Evolutionary conservation across 495 filamentous ascomycete genomes (phyloP), one percentile per base, ranked within the genome.

Genomic region (Aspergillus mulundensis): DNA sequence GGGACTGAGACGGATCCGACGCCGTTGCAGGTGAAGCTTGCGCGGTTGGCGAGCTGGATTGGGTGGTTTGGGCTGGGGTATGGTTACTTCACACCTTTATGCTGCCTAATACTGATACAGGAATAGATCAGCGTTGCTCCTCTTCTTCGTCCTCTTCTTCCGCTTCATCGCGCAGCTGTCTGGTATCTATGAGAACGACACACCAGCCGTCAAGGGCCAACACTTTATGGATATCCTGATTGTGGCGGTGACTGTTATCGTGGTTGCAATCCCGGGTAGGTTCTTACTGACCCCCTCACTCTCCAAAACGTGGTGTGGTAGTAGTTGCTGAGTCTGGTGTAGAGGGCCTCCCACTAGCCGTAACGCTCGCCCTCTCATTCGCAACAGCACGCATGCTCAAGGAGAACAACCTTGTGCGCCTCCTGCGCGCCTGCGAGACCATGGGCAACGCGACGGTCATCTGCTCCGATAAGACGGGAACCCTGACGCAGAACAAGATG

Each of bases 1-100:
- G 82, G 83, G 34, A 87, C 91, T 45, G 90, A 95, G 54, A 89
- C 93, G 56, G 85, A 86, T 59, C 80, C 79, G 2, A 88, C 85
- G 7, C 85, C 85, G 1, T 70, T 88, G 32, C 84, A 87, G 56
- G 76, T 75, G 30, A 88, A 87, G 64, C 68, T 88, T 42, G 85
- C 79, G 45, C 63, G 68, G 21, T 68, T 88, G 50, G 84, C 85
- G 5, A 76, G 83, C 57, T 84, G 85, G 77, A 88, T 88, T 64
- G 85, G 78, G 30, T 79, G 72, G 62, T 39, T 80, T 39, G 78
- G 78, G 19, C 74, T 76, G 48, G 48, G 34, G 48, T 50, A 50
- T 50, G 48, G 3, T 10, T 6, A 4, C 23, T 5, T 20, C 25
- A n/a, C 62, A 36, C 14, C 30, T 21, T n/a, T n/a, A n/a, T n/a